These are phyloP conservation scores for Tilletia horrida DNA, from an alignment of 1,284 basidiomycete species.

Conservation along the genomic window DNA sequence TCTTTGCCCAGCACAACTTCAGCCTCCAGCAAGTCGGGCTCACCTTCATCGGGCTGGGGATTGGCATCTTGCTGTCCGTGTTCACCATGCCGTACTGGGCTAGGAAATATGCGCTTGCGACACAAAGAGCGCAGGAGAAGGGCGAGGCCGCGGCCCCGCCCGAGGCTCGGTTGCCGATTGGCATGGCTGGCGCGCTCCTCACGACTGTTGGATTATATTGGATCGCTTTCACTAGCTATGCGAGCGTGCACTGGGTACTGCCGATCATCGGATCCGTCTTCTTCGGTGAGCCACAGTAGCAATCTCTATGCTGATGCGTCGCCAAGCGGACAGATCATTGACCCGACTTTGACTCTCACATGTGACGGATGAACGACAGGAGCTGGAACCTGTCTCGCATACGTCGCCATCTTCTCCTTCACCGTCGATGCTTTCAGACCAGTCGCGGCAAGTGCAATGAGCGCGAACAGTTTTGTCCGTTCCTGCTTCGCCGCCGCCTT, in stretches of 20 bases:
- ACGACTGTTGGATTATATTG: constrained; percentile 20
- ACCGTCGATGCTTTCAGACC: constrained; percentile 21
- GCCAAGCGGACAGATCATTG: no score
- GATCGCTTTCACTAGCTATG: constrained; percentile 27
- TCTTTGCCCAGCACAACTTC: constrained; percentile 32
- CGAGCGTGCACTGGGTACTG: constrained; percentile 25
- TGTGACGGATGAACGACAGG: constrained; percentile 64
- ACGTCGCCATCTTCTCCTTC: constrained; percentile 27
- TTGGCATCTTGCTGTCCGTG: constrained; percentile 65
- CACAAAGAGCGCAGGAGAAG: constrained; percentile 38
- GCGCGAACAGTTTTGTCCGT: constrained; percentile 22
- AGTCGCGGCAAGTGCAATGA: constrained; percentile 32
- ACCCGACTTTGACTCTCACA: constrained; percentile 64
- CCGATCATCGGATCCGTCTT: constrained; percentile 21
- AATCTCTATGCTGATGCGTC: neutral
- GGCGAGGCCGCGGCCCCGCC: constrained; percentile 13
- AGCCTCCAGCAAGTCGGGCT: constrained; percentile 65
- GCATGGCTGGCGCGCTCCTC: constrained; percentile 22
- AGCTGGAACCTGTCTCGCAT: neutral
- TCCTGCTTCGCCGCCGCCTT: constrained; percentile 23
- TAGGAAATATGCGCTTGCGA: constrained; percentile 29
- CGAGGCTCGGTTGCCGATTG: constrained; percentile 20
- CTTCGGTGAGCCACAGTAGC: constrained; percentile 2
- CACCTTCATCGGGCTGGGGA: constrained; percentile 69
- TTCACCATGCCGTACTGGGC: constrained; percentile 68